phyloP scores from a whole-genome alignment of 2,329 filamentous ascomycete species.

The Fusarium sp. region DNA sequence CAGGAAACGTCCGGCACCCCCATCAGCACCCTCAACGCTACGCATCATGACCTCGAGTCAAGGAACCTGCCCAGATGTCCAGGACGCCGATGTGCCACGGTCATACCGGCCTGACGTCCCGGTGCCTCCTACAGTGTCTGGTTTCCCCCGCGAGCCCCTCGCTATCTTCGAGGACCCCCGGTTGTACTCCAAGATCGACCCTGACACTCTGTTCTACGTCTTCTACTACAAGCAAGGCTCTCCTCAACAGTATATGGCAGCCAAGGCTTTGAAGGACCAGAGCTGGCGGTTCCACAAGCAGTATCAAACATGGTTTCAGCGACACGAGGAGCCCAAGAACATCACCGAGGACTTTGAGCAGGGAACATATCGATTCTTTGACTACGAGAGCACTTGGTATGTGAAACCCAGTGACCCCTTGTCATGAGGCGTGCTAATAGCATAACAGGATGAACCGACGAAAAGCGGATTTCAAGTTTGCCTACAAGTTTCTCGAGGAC shows the following conservation, averaged over 20 bases:
- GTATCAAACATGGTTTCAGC: conserved; percentile 99
- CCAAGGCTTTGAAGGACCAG: conserved; percentile 96
- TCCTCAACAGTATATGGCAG: conserved; percentile 94
- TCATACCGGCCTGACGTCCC: conserved; percentile 87
- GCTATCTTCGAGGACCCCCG: conserved; percentile 91
- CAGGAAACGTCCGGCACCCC: conserved; percentile 74
- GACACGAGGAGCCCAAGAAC: conserved; percentile 97
- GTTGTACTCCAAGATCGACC: conserved; percentile 89
- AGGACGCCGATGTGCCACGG: conserved; percentile 84
- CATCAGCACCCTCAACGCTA: conserved; percentile 74
- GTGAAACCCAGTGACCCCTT: conserved; percentile 47
- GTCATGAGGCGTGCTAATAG: conserved; percentile 28
- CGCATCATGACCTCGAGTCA: conserved; percentile 83
- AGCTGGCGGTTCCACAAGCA: conserved; percentile 99
- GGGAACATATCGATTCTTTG: conserved; percentile 98
- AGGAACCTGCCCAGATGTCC: conserved; percentile 76
- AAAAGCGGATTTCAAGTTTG: conserved; percentile 98
- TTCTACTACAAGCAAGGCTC: conserved; percentile 99
- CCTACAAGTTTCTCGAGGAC: conserved; percentile 97
- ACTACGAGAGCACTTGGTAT: conserved; percentile 99
- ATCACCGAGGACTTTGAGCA: conserved; percentile 99
- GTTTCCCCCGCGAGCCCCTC: conserved; percentile 94
- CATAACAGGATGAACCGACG: conserved; percentile 91
- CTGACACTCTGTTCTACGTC: conserved; percentile 96
- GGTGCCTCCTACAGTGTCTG: conserved; percentile 78